These are phyloP conservation scores for Grosmannia clavigera DNA, from an alignment of 2,329 filamentous ascomycete species.

Conservation along the genomic window DNA sequence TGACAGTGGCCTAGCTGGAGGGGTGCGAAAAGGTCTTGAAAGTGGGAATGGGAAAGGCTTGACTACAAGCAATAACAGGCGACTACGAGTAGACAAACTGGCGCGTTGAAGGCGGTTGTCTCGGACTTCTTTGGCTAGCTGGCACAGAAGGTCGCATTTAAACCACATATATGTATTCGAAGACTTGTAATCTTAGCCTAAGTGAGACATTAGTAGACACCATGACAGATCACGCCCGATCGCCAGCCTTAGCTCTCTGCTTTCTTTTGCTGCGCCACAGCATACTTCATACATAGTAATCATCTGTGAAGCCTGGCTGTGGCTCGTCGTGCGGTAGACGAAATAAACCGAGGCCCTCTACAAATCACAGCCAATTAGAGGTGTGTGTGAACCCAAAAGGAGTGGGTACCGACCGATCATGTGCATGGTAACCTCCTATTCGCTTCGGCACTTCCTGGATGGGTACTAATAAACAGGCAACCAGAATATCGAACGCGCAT, in stretches of 20 bases:
- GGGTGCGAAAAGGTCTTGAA: background rate
- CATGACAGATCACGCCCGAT: background rate
- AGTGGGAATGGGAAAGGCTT: background rate
- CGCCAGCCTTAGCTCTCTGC: background rate
- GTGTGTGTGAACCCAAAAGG: background rate
- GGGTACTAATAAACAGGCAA: background rate
- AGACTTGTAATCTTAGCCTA: conserved; percentile 17
- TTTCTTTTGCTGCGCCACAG: background rate
- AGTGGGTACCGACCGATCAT: background rate
- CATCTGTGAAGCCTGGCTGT: background rate
- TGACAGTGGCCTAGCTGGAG: background rate
- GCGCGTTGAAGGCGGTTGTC: background rate
- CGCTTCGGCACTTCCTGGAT: background rate
- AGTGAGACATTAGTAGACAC: conserved; percentile 23
- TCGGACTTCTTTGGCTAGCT: background rate
- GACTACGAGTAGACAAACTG: background rate
- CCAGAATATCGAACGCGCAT: background rate
- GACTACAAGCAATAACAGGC: background rate
- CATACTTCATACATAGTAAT: background rate
- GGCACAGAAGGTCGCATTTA: background rate
- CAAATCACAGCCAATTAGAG: background rate
- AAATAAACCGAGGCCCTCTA: background rate
- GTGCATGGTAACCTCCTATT: background rate
- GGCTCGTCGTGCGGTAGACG: background rate
- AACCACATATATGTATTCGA: background rate